Evolutionary conservation across 2,329 filamentous ascomycete genomes (phyloP), one percentile per base, ranked within the genome.

Genomic region (Diplodia corticola): DNA sequence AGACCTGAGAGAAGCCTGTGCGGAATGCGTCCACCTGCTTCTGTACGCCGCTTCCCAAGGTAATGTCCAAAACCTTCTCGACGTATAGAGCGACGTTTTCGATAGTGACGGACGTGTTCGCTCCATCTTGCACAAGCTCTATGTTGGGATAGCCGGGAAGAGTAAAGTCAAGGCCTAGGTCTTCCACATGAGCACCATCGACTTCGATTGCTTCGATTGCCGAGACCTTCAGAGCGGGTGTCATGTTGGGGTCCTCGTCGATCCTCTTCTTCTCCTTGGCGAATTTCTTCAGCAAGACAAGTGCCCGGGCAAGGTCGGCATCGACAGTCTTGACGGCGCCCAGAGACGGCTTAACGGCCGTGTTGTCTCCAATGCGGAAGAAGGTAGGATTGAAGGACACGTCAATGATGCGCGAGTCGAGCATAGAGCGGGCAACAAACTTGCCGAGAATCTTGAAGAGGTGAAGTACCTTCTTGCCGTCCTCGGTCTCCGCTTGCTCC

Each of bases 381-480:
- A 99, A 97, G 5, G 93, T 96, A 1, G 95, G 91, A 75, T 97
- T 99, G 80, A 99, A 95, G 65, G 94, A 95, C 70, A 99, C 89
- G 73, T 99, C 95, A 71, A 99, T 97, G 75, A 99, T 98, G 64
- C 95, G 88, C 0, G 94, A 97, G 76, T 99, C 95, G 63, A 99
- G 89, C 95, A 99, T 98, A 0, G 95, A 97, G 60, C 95, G 89
- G 33, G 96, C 95, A 55, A 98, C 93, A 76, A 99, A 99, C 75
- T 97, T 98, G 71, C 95, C 95, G 24, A 99, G 88, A 74, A 94
- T 90, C 78, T 90, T 96, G 82, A 97, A 99, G 20, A 97, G 81
- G 71, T 95, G 89, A 37, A 97, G 82, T 48, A 96, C 89, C 71
- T 92, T 91, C 79, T 94, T 91, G n/a, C 93, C 93, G 67, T 91